These are phyloP conservation scores for Basidiobolus meristosporus DNA, from an alignment of 371 early-diverging fungal genomes.

Conservation along the genomic window DNA sequence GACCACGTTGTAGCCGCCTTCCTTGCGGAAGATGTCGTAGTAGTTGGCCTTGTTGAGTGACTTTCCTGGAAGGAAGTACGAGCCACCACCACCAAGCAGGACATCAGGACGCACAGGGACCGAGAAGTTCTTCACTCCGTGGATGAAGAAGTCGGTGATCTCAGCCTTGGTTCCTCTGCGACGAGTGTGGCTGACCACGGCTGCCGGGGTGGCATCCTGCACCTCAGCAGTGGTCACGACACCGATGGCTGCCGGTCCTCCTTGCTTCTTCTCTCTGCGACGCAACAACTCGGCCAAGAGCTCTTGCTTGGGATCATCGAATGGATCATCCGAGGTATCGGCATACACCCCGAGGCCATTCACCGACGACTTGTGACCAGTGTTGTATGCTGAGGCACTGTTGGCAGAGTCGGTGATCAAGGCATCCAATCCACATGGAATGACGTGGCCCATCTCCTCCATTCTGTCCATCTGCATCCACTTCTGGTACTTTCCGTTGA, in stretches of 20 bases:
- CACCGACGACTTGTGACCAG: conserved; percentile 41
- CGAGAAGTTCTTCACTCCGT: conserved; percentile 23
- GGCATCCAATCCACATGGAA: conserved; percentile 48
- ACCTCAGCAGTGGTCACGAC: conserved; percentile 49
- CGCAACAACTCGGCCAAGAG: conserved; percentile 45
- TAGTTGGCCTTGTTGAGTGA: conserved; percentile 32
- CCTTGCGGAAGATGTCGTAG: conserved; percentile 19
- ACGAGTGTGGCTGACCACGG: conserved; percentile 42
- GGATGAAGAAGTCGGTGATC: conserved; percentile 39
- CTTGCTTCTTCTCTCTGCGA: conserved; percentile 37
- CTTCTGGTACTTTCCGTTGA: conserved; percentile 29
- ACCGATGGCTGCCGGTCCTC: conserved; percentile 27
- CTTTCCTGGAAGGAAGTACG: conserved; percentile 24
- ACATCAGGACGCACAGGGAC: conserved; percentile 42
- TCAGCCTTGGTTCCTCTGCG: conserved; percentile 19
- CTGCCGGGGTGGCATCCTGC: conserved; percentile 56
- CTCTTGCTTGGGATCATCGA: conserved; percentile 43
- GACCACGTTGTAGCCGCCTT: conserved; percentile 37
- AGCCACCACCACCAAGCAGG: conserved; percentile 41
- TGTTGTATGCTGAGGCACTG: conserved; percentile 45
- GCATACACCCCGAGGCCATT: conserved; percentile 42
- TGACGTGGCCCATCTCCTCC: conserved; percentile 40
- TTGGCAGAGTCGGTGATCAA: conserved; percentile 61
- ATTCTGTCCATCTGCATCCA: conserved; percentile 37
- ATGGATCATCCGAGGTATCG: conserved; percentile 23